Evolutionary conservation across 371 early-diverging fungal genomes (phyloP).

Genomic region (Lichtheimia hyalospora): DNA sequence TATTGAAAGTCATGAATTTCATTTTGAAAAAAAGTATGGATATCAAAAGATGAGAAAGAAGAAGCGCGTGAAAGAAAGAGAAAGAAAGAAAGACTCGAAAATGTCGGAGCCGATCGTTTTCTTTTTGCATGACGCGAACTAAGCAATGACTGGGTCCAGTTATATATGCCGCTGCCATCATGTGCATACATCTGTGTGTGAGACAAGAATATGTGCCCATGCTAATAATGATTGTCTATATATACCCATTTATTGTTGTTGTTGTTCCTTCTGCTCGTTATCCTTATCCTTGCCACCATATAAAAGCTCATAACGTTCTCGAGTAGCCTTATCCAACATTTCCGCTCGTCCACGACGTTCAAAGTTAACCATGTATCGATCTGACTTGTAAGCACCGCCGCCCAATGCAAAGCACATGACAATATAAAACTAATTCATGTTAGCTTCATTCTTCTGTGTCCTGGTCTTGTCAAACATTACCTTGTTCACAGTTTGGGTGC

Average conservation of each 20-base stretch:
- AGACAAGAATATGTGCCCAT: too few species aligned
- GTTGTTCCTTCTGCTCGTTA: constrained; percentile 2
- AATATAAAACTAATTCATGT: constrained; percentile 42
- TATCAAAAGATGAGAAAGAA: constrained; percentile 7
- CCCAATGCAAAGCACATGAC: constrained; percentile 54
- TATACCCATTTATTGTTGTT: constrained; percentile 1
- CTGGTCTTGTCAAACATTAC: constrained; percentile 19
- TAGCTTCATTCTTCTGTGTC: background rate
- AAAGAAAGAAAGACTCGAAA: constrained; percentile 7
- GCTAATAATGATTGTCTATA: background rate
- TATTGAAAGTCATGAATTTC: constrained; percentile 46
- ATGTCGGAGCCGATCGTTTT: background rate
- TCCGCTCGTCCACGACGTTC: constrained; percentile 54
- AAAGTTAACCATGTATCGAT: constrained; percentile 54
- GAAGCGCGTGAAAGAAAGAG: constrained; percentile 9
- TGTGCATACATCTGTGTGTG: too few species aligned
- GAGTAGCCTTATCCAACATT: constrained; percentile 39
- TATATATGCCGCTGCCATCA: too few species aligned
- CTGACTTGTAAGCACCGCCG: constrained; percentile 52
- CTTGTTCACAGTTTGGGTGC: constrained; percentile 50
- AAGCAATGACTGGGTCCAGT: too few species aligned
- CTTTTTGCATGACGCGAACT: constrained; percentile 1
- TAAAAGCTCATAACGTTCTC: constrained; percentile 42
- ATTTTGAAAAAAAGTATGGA: constrained; percentile 6
- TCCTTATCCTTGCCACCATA: constrained; percentile 33